Conservation (phyloP, 805 yeast species). For the Pichia nakasei region DNA sequence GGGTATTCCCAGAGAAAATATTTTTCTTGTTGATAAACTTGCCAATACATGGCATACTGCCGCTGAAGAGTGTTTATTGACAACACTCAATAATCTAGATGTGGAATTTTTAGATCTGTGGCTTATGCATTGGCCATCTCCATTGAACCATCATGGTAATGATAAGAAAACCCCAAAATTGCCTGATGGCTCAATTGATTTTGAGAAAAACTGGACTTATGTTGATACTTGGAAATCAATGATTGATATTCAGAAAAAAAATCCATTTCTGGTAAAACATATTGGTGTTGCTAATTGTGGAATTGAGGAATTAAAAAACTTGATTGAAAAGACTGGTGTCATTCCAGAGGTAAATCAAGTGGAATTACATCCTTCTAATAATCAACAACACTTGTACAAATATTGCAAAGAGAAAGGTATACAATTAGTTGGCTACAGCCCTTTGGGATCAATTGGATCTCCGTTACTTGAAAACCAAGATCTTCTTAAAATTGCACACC, state of each 20-base stretch:
- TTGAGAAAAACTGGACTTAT: conserved; percentile 36
- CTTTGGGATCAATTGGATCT: conserved; percentile 40
- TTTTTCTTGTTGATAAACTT: conserved; percentile 33
- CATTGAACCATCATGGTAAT: conserved; percentile 27
- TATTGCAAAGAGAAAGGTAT: conserved; percentile 38
- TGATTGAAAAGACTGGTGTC: conserved; percentile 34
- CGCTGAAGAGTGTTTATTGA: conserved; percentile 31
- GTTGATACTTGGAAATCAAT: conserved; percentile 59
- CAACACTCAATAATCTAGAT: conserved; percentile 31
- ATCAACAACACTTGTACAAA: conserved; percentile 33
- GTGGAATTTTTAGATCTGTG: conserved; percentile 44
- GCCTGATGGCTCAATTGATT: conserved; percentile 33
- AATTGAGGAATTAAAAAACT: conserved; percentile 32
- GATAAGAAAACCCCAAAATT: conserved; percentile 46
- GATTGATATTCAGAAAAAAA: conserved; percentile 56
- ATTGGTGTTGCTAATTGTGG: conserved; percentile 64
- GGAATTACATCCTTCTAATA: conserved; percentile 40
- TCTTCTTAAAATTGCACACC: conserved; percentile 36
- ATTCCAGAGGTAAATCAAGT: conserved; percentile 41
- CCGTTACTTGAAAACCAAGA: conserved; percentile 28
- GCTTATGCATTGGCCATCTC: conserved; percentile 44
- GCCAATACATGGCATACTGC: conserved; percentile 25
- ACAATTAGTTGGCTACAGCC: conserved; percentile 49
- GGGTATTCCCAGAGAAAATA: conserved; percentile 24
- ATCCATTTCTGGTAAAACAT: conserved; percentile 35